These are phyloP conservation scores for Penicillium angulare DNA, from an alignment of 495 filamentous ascomycete genomes.

Conservation along the genomic window DNA sequence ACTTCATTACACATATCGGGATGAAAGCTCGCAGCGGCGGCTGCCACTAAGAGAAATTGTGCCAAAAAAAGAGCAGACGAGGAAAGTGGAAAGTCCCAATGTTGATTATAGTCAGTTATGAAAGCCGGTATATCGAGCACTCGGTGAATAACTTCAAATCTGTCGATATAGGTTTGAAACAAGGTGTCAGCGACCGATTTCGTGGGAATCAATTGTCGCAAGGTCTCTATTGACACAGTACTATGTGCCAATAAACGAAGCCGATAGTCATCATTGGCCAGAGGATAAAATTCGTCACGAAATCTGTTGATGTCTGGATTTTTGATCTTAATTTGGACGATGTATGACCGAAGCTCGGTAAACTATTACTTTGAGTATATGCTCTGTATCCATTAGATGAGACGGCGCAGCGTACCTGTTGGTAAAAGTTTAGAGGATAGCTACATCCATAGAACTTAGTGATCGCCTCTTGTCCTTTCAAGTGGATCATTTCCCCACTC, in stretches of 20 bases:
- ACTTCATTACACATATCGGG: too few species aligned
- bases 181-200: slow-evolving; percentile 9
- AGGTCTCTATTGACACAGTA: neutral
- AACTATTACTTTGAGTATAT: slow-evolving; percentile 8
- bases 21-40: too few species aligned
- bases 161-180: slow-evolving; percentile 12
- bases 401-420: slow-evolving; percentile 7
- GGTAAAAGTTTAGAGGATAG: slow-evolving; percentile 13
- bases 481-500: slow-evolving; percentile 8
- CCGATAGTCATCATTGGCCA: slow-evolving; percentile 6
- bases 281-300: slow-evolving; percentile 10
- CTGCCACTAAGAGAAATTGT: too few species aligned
- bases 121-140: too few species aligned
- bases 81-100: too few species aligned
- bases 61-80: too few species aligned
- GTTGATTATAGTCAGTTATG: too few species aligned
- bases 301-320: slow-evolving; percentile 10
- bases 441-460: slow-evolving; percentile 15
- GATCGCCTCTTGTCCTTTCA: slow-evolving; percentile 10
- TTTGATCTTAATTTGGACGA: slow-evolving; percentile 6
- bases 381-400: slow-evolving; percentile 2
- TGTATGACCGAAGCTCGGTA: slow-evolving; percentile 12
- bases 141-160: slow-evolving; percentile 11
- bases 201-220: slow-evolving; percentile 6
- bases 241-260: neutral